Conservation (phyloP, 257 asterid species). For the Agastache rugosa region DNA sequence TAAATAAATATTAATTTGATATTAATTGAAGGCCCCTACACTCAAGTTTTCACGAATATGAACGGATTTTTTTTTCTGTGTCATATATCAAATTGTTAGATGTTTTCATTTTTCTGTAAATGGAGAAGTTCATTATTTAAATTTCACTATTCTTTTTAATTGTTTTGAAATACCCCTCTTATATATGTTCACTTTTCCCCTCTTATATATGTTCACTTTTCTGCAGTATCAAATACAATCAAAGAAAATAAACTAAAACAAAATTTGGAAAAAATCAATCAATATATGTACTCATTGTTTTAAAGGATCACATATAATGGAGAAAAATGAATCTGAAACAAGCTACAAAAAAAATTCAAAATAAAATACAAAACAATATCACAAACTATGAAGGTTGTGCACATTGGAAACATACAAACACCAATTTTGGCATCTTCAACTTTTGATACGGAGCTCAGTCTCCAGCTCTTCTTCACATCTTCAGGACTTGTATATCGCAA, state of each 20-base stretch:
- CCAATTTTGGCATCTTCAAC: conserved; percentile 62
- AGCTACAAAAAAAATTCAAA: background rate
- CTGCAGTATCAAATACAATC: background rate
- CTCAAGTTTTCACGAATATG: too few relatives aligned
- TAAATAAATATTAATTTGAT: too few relatives aligned
- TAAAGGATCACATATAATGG: background rate
- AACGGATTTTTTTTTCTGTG: too few relatives aligned
- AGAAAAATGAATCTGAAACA: background rate
- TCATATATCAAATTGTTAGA: too few relatives aligned
- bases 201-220: too few relatives aligned
- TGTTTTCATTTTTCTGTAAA: too few relatives aligned
- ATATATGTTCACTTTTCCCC: too few relatives aligned
- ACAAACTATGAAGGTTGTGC: conserved; percentile 53
- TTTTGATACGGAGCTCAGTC: conserved; percentile 48
- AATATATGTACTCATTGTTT: background rate
- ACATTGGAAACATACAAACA: conserved; percentile 63
- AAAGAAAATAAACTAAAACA: too few relatives aligned
- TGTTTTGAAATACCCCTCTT: too few relatives aligned
- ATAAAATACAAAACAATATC: conserved; percentile 32
- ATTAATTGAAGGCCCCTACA: too few relatives aligned
- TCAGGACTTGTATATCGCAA: conserved; percentile 4
- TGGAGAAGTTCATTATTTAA: too few relatives aligned
- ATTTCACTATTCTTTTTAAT: too few relatives aligned
- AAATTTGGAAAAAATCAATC: background rate
- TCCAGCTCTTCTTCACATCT: conserved; percentile 40